Conservation (phyloP, 441 rosid genomes). For the Erysimum cheiri region DNA sequence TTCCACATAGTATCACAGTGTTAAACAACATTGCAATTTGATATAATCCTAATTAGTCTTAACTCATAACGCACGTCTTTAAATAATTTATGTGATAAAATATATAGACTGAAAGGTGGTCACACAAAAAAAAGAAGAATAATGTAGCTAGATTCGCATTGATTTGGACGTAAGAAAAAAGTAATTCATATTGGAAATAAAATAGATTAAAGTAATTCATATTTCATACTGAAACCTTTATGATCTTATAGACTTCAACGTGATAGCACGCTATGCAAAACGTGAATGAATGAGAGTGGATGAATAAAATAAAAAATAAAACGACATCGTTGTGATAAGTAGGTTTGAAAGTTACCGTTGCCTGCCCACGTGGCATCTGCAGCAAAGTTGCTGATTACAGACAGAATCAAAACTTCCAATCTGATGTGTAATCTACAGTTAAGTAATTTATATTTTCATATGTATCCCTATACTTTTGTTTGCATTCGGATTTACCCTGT, state of each 20-base stretch:
- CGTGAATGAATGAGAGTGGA: background rate
- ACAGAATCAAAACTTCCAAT: background rate
- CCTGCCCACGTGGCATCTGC: background rate
- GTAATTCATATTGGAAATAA: background rate
- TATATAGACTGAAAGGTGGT: background rate
- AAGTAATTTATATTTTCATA: background rate
- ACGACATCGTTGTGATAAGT: background rate
- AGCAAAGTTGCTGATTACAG: background rate
- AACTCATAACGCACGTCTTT: background rate
- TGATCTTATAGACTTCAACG: conserved; percentile 16
- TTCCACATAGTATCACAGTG: background rate
- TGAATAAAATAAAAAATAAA: background rate
- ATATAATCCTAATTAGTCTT: background rate
- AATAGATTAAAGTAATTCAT: background rate
- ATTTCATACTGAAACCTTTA: too few species aligned
- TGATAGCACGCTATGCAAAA: conserved; percentile 26
- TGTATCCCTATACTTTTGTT: conserved; percentile 4
- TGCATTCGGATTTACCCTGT: background rate
- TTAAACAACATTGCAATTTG: background rate
- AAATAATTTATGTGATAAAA: background rate
- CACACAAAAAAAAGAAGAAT: background rate
- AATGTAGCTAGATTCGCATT: background rate
- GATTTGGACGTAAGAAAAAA: conserved; percentile 13
- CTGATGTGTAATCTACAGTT: background rate
- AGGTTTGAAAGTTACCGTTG: background rate